Conservation (phyloP, 2,329 filamentous ascomycete genomes). For the Colletotrichum chrysophilum region DNA sequence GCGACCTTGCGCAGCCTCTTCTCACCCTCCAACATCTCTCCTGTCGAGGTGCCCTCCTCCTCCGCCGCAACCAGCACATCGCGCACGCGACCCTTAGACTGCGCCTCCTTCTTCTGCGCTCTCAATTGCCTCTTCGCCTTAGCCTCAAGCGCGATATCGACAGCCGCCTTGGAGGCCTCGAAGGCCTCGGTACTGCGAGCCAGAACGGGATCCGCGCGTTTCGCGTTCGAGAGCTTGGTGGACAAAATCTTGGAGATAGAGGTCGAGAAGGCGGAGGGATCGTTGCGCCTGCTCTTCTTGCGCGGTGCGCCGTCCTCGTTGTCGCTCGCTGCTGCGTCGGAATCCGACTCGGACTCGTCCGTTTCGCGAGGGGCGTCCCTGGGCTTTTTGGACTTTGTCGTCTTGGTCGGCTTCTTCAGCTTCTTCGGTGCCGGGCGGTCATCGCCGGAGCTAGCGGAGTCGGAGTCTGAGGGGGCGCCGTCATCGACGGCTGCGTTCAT, state of each 20-base stretch:
- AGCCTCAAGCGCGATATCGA: conserved; percentile 79
- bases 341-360: conserved; percentile 37
- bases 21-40: conserved; percentile 72
- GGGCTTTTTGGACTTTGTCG: conserved; percentile 26
- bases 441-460: conserved; percentile 39
- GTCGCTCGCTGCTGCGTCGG: conserved; percentile 27
- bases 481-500: conserved; percentile 59
- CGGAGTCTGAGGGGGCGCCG: conserved; percentile 41
- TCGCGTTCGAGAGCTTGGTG: conserved; percentile 83
- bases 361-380: conserved; percentile 21
- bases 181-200: conserved; percentile 79
- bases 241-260: conserved; percentile 92
- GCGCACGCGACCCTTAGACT: conserved; percentile 87
- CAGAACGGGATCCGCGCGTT: conserved; percentile 89
- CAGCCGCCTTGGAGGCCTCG: conserved; percentile 72
- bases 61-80: conserved; percentile 75
- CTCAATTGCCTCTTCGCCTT: conserved; percentile 82
- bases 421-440: conserved; percentile 33
- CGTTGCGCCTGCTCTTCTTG: conserved; percentile 80
- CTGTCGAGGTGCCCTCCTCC: conserved; percentile 48
- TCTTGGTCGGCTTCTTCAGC: conserved; percentile 21
- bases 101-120: conserved; percentile 77
- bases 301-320: conserved; percentile 38
- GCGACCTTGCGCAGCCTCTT: conserved; percentile 84
- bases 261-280: conserved; percentile 88